phyloP scores from a whole-genome alignment of 371 early-diverging fungal species.

The Amoeboaphelidium protococcarum region DNA sequence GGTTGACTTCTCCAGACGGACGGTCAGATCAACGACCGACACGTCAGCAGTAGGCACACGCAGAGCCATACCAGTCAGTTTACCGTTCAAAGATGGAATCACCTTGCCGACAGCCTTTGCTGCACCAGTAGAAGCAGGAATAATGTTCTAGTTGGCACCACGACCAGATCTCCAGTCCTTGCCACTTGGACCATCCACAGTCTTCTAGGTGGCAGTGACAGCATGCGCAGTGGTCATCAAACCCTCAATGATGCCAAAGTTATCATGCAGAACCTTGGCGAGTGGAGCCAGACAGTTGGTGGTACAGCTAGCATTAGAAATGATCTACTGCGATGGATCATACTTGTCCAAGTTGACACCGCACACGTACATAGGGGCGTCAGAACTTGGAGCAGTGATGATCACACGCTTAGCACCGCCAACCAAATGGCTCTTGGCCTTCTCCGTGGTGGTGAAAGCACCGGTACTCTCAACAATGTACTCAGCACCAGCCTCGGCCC shows the following conservation, averaged over 20 bases:
- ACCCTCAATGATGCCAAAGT: constrained; percentile 27
- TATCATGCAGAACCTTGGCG: constrained; percentile 90
- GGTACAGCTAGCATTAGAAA: constrained; percentile 99
- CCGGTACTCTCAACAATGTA: constrained; percentile 97
- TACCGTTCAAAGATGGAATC: constrained; percentile 84
- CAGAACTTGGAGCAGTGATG: constrained; percentile 88
- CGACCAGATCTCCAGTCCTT: constrained; percentile 94
- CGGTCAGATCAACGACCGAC: constrained; percentile 94
- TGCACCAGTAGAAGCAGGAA: constrained; percentile 98
- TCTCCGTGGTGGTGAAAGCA: constrained; percentile 77
- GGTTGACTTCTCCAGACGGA: constrained; percentile 62
- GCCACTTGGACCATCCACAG: constrained; percentile 92
- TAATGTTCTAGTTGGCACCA: constrained; percentile 93
- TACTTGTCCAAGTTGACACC: constrained; percentile 87
- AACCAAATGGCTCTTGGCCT: constrained; percentile 62
- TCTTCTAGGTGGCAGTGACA: constrained; percentile 96
- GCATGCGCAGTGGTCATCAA: constrained; percentile 97
- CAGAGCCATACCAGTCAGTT: constrained; percentile 96
- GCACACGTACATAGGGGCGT: constrained; percentile 42
- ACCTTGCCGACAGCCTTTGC: constrained; percentile 98
- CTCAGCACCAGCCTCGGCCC: constrained; percentile 64
- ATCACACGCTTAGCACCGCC: constrained; percentile 94
- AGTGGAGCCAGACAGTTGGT: constrained; percentile 99
- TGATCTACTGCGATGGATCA: constrained; percentile 48
- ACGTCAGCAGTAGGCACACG: constrained; percentile 95